Conservation (phyloP, 1,284 basidiomycete species). For the Stygiomarasmius scandens region DNA sequence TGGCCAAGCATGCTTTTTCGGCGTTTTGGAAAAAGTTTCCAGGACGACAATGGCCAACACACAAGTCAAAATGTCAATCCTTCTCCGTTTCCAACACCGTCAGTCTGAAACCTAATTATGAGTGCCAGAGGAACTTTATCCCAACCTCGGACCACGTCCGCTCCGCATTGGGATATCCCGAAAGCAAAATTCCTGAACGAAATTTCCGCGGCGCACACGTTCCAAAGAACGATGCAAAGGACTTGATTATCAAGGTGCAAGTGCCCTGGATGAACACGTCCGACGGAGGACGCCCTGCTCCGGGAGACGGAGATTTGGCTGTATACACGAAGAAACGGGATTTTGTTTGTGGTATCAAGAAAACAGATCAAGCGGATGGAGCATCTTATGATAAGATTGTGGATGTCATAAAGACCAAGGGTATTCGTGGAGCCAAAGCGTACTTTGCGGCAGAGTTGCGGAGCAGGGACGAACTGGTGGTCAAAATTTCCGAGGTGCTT, state of each 20-base stretch:
- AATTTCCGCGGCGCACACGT: slow-evolving; percentile 21
- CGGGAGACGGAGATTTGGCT: slow-evolving; percentile 31
- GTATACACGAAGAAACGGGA: slow-evolving; percentile 57
- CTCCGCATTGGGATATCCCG: neutral
- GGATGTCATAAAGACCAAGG: slow-evolving; percentile 38
- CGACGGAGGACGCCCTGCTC: neutral
- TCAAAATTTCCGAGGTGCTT: slow-evolving; percentile 52
- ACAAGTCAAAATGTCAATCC: slow-evolving; percentile 49
- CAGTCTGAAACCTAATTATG: slow-evolving; percentile 48
- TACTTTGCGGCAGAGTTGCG: slow-evolving; percentile 58
- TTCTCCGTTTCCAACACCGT: slow-evolving; percentile 45
- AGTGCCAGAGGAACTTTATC: too few species aligned
- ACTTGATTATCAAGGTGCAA: slow-evolving; percentile 57
- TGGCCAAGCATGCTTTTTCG: slow-evolving; percentile 38
- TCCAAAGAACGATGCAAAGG: slow-evolving; percentile 30
- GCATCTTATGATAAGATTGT: slow-evolving; percentile 42
- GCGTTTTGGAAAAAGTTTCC: slow-evolving; percentile 30
- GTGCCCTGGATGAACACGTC: slow-evolving; percentile 30
- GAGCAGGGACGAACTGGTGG: slow-evolving; percentile 45
- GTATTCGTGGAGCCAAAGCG: slow-evolving; percentile 50
- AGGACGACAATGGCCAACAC: slow-evolving; percentile 39
- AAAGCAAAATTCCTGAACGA: neutral
- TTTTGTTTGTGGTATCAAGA: slow-evolving; percentile 45
- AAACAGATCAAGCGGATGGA: slow-evolving; percentile 30
- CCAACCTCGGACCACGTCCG: neutral